Conservation (phyloP, 176 grass and related monocot genomes). For the Carex myosuroides region DNA sequence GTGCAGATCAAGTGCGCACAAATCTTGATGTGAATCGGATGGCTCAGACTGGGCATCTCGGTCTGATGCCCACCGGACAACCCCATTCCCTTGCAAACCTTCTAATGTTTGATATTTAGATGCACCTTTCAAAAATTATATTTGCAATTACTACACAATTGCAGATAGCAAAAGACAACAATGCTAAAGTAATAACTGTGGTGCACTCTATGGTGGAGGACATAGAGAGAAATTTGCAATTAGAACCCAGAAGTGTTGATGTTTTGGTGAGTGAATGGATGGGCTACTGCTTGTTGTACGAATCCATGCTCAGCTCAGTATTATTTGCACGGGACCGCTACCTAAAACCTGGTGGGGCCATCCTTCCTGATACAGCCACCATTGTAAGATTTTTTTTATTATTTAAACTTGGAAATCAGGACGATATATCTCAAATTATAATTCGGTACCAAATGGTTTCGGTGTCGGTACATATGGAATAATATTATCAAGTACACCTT, state of each 20-base stretch:
- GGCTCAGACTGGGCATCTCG: no score
- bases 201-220: constrained; percentile 84
- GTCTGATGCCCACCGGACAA: no score
- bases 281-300: constrained; percentile 91
- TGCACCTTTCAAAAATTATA: neutral
- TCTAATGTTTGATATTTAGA: neutral
- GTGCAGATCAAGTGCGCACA: no score
- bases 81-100: neutral
- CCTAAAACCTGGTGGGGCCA: constrained; percentile 80
- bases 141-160: neutral
- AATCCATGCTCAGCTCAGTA: constrained; percentile 96
- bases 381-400: constrained; percentile 55
- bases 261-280: constrained; percentile 98
- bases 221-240: constrained; percentile 48
- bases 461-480: neutral
- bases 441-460: neutral
- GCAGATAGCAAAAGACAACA: constrained; percentile 83
- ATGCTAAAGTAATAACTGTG: constrained; percentile 47
- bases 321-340: constrained; percentile 84
- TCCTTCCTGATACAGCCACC: constrained; percentile 83
- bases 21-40: no score
- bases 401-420: neutral
- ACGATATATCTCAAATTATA: neutral
- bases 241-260: constrained; percentile 57
- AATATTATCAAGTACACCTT: neutral